Conservation (phyloP, 2,329 filamentous ascomycete genomes). For the Claviceps humidiphila region DNA sequence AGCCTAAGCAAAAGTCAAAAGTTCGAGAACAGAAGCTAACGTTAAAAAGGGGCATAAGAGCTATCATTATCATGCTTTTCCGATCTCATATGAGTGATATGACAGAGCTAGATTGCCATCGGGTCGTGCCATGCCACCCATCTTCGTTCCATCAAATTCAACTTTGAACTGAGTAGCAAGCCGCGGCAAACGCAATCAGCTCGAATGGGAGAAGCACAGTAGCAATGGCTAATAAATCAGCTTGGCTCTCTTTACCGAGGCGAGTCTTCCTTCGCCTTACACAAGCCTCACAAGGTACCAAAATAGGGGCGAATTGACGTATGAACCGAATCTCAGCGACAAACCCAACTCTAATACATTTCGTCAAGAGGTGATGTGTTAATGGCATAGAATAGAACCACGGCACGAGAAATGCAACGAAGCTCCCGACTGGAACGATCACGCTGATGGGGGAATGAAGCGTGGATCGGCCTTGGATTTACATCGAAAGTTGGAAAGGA, state of each 20-base stretch:
- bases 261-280: too few species aligned
- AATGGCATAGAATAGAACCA: conserved; percentile 44
- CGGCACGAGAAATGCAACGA: conserved; percentile 34
- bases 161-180: conserved; percentile 32
- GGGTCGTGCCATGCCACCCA: conserved; percentile 18
- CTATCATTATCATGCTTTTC: background rate
- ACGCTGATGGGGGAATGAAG: conserved; percentile 13
- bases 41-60: too few species aligned
- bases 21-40: background rate
- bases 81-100: conserved; percentile 5
- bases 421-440: conserved; percentile 15
- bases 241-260: conserved; percentile 35
- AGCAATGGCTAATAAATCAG: conserved; percentile 39
- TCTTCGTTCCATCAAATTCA: conserved; percentile 28
- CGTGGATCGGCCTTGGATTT: conserved; percentile 12
- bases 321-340: conserved; percentile 33
- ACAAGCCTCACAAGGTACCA: conserved; percentile 29
- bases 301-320: conserved; percentile 37
- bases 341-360: conserved; percentile 49
- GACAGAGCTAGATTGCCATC: conserved; percentile 17
- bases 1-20: background rate
- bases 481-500: background rate
- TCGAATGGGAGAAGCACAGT: conserved; percentile 45
- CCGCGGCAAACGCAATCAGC: conserved; percentile 32
- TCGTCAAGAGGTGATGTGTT: conserved; percentile 38